phyloP scores from a whole-genome alignment of 176 grass and related monocot species.

The Cocos nucifera region DNA sequence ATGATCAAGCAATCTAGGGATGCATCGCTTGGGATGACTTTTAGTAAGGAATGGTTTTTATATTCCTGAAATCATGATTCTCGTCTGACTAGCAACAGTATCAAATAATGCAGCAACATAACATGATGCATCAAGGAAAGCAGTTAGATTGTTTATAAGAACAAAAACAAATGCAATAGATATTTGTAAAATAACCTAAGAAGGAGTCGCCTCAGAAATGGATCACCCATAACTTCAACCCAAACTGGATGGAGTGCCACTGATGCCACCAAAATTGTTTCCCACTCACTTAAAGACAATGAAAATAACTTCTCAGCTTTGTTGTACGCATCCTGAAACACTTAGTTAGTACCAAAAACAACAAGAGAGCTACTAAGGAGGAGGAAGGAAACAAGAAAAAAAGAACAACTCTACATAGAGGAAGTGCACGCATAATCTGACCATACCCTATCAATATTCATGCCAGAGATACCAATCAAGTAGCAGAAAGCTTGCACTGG shows the following conservation, averaged over 20 bases:
- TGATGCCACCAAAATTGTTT: constrained; percentile 39
- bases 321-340: constrained; percentile 61
- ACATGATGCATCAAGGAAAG: too few relatives aligned
- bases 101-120: too few relatives aligned
- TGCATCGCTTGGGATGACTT: too few relatives aligned
- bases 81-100: too few relatives aligned
- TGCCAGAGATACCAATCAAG: constrained; percentile 51
- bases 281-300: constrained; percentile 64
- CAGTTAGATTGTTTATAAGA: too few relatives aligned
- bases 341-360: constrained; percentile 8
- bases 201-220: constrained; percentile 71
- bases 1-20: too few relatives aligned
- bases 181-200: constrained; percentile 46
- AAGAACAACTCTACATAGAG: too few relatives aligned
- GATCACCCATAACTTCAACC: constrained; percentile 83
- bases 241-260: constrained; percentile 69
- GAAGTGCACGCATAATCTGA: neutral
- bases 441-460: constrained; percentile 51
- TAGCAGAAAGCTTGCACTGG: constrained; percentile 92
- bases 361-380: constrained; percentile 6
- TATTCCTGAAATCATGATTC: too few relatives aligned
- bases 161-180: too few relatives aligned
- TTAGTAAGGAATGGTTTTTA: too few relatives aligned
- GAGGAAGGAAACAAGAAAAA: neutral
- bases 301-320: constrained; percentile 64